These are phyloP conservation scores for Yamadazyma atmosphaerica DNA, from an alignment of 1,139 yeast genomes.

Conservation along the genomic window DNA sequence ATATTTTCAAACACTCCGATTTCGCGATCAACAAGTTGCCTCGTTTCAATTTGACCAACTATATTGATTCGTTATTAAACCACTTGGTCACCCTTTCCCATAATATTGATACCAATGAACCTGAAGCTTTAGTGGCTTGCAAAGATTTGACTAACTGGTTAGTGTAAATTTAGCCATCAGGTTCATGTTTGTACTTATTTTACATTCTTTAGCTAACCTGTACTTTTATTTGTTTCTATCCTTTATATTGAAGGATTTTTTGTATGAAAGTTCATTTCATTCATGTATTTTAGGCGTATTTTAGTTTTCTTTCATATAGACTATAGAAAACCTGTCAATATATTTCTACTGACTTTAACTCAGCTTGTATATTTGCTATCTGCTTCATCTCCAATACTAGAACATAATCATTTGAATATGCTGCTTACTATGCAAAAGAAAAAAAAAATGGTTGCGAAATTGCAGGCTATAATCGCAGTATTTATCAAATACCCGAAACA, in stretches of 20 bases:
- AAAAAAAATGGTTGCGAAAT: conserved; percentile 2
- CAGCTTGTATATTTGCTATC: too few relatives aligned
- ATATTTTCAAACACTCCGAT: conserved; percentile 4
- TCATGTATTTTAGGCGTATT: background rate
- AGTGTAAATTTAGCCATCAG: conserved; percentile 8
- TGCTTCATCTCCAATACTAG: too few relatives aligned
- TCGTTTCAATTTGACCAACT: conserved; percentile 3
- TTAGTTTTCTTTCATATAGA: background rate
- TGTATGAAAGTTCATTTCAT: background rate
- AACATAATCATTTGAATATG: too few relatives aligned
- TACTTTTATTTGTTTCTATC: background rate
- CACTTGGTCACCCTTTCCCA: conserved; percentile 7
- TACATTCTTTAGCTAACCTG: background rate
- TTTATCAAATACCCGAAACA: background rate
- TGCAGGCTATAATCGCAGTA: background rate
- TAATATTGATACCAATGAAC: conserved; percentile 7
- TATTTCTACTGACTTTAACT: background rate
- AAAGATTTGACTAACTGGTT: conserved; percentile 19
- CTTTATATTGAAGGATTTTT: background rate
- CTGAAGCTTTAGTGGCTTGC: conserved; percentile 11
- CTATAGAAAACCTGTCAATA: background rate
- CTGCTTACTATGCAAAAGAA: too few relatives aligned
- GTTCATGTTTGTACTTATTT: background rate
- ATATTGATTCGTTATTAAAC: conserved; percentile 11
- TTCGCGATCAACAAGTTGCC: background rate